Evolutionary conservation across 495 filamentous ascomycete species (phyloP), one percentile per base, ranked within the genome.

Genomic region (Ramalina peruviana): DNA sequence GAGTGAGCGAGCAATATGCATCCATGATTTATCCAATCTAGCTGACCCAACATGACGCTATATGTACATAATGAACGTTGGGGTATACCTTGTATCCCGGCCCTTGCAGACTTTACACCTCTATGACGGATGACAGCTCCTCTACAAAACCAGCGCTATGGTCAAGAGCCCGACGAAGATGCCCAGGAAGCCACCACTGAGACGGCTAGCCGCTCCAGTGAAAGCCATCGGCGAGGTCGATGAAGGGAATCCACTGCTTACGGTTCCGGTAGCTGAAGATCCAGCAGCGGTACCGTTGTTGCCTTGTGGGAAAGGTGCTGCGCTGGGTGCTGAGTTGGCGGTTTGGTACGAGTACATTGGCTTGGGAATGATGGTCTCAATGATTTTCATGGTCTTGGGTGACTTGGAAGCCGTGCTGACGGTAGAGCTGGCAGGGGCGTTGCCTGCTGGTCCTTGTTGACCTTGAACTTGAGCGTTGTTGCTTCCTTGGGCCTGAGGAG

Each of bases 131-230:
- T 33, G 30, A 33, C 30, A 33, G 30, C 40, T 11, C 21, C n/a
- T 48, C n/a, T 48, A 48, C 45, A 48, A 13, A 17, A 54, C 21
- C 41, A 49, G 15, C 30, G 16, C 12, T 10, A 23, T 19, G 2
- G 15, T 43, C 15, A 21, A 44, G 38, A 38, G 3, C 4, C 38
- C 49, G 21, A 38, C 43, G 6, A 44, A 10, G 12, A 57, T 15
- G 17, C 55, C 51, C 9, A 57, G 37, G 10, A 51, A 17, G 36
- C 55, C 43, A 2, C 46, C 37, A 7, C 39, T 15, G 13, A 54
- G n/a, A 37, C 30, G 50, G 43, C 42, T 43, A n/a, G 51, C 55
- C 13, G 51, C 47, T 23, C 55, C 51, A 36, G 46, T 46, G 48
- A 54, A 57, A 3, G 37, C 44, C 33, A 37, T 33, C 7, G 43